Conservation (phyloP, 331 rosid species). For the Stylosanthes scabra region DNA sequence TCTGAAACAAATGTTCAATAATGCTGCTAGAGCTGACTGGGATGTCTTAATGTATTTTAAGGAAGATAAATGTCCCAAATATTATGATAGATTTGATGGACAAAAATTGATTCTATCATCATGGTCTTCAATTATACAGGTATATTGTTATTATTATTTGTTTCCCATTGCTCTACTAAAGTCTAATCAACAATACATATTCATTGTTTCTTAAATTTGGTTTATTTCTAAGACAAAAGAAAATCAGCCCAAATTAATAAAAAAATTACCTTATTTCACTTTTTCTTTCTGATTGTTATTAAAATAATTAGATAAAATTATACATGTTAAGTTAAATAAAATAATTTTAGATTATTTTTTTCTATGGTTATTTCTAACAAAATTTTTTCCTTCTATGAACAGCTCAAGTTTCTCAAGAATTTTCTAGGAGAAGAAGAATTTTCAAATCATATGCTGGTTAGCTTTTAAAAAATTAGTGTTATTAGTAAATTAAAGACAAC, state of each 20-base stretch:
- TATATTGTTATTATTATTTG: conserved; percentile 9
- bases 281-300: no score
- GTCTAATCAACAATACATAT: no score
- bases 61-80: conserved; percentile 31
- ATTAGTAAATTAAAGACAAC: neutral
- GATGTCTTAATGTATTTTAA: conserved; percentile 22
- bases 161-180: neutral
- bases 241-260: no score
- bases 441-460: conserved; percentile 41
- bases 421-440: conserved; percentile 46
- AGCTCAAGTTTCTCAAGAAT: conserved; percentile 44
- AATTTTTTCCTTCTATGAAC: no score
- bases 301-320: no score
- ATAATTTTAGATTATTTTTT: no score
- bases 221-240: neutral
- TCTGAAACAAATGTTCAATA: neutral
- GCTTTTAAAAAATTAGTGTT: conserved; percentile 1
- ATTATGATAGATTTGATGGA: conserved; percentile 19
- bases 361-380: no score
- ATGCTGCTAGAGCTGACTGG: conserved; percentile 2
- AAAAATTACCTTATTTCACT: neutral
- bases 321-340: no score
- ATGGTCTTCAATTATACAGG: conserved; percentile 49
- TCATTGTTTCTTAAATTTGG: neutral
- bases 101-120: conserved; percentile 38